phyloP scores from a whole-genome alignment of 2,329 filamentous ascomycete genomes.

The Coleophoma crateriformis region DNA sequence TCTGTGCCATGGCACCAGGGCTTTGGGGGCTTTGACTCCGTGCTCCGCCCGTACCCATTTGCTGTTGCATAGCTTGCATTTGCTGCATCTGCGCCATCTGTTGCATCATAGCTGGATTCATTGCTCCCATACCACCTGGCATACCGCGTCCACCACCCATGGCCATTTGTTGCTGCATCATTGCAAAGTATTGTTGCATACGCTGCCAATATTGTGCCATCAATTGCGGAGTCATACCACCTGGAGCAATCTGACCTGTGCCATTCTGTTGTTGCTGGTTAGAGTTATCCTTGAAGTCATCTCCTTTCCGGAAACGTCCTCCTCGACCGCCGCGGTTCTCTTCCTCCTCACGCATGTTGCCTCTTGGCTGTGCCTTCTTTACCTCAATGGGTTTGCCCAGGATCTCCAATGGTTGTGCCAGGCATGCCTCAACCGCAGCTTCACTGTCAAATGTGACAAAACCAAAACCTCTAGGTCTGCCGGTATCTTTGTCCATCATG shows the following conservation, averaged over 20 bases:
- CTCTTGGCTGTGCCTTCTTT: constrained; percentile 93
- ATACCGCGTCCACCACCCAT: constrained; percentile 58
- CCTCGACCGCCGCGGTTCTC: constrained; percentile 48
- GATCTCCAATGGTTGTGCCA: constrained; percentile 81
- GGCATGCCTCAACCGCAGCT: constrained; percentile 85
- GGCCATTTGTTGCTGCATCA: constrained; percentile 92
- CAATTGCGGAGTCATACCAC: constrained; percentile 86
- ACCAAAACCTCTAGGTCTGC: constrained; percentile 91
- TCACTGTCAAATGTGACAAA: constrained; percentile 99
- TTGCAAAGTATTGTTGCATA: constrained; percentile 94
- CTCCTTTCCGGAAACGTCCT: constrained; percentile 49
- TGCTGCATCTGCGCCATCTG: constrained; percentile 62
- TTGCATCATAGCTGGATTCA: constrained; percentile 74
- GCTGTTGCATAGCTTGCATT: constrained; percentile 41
- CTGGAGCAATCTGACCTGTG: constrained; percentile 31
- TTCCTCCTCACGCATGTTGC: constrained; percentile 89
- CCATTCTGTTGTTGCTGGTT: constrained; percentile 27
- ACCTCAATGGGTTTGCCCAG: constrained; percentile 96
- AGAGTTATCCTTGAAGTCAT: constrained; percentile 37
- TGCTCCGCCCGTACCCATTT: constrained; percentile 21
- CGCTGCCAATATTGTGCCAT: constrained; percentile 98
- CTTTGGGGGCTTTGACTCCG: constrained; percentile 27
- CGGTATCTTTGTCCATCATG: constrained; percentile 99
- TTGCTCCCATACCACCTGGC: constrained; percentile 55
- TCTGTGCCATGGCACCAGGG: constrained; percentile 22